Percentiles rank a stretch among this genome's conserved stretches.
Conservation (phyloP, 768 basidiomycete genomes). For the Nevesoporus exiguus region DNA sequence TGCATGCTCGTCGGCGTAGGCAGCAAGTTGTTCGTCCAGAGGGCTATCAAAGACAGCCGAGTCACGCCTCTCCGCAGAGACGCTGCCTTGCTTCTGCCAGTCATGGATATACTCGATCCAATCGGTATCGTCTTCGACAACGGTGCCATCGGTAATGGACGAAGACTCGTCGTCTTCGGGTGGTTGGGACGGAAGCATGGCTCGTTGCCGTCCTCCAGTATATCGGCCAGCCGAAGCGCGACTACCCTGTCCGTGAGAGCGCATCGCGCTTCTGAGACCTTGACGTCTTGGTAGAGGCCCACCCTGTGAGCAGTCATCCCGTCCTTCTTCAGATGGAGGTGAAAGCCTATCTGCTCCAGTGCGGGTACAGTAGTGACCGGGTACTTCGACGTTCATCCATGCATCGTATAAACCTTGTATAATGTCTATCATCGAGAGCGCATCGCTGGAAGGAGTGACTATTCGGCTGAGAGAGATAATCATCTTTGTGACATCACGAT, state of each 20-base stretch:
- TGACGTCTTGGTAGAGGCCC: background rate
- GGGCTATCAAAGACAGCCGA: too few relatives aligned
- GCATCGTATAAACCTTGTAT: background rate
- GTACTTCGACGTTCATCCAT: background rate
- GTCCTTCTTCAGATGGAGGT: background rate
- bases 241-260: background rate
- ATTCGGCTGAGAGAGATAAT: background rate
- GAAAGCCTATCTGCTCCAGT: background rate
- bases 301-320: background rate
- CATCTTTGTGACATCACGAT: background rate
- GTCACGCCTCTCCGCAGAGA: background rate
- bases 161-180: background rate
- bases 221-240: background rate
- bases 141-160: background rate
- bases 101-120: slow-evolving; percentile 1
- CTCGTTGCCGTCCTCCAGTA: background rate
- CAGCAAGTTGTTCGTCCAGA: too few relatives aligned
- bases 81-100: background rate
- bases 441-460: background rate
- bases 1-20: background rate
- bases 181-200: background rate
- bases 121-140: background rate
- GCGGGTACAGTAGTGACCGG: background rate
- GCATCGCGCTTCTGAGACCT: background rate
- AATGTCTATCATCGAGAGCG: background rate